Evolutionary conservation across 2,329 filamentous ascomycete genomes (phyloP).

Genomic region (Colletotrichum sp.): DNA sequence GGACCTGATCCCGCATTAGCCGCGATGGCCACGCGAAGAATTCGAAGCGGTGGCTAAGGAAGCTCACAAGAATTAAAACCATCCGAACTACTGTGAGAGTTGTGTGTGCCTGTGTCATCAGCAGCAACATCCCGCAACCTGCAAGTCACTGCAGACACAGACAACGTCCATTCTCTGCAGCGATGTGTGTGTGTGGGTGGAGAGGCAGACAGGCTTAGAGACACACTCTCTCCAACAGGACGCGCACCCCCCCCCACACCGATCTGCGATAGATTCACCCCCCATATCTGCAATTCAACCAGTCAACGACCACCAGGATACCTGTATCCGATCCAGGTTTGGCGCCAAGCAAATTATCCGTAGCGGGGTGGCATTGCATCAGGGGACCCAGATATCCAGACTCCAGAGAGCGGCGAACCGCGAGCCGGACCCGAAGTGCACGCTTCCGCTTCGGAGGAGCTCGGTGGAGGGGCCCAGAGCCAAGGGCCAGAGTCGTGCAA

Average conservation of each 20-base stretch:
- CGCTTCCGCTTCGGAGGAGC: slow-evolving; percentile 1
- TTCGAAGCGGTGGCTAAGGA: not conserved
- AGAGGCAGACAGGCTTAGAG: not conserved
- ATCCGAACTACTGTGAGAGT: slow-evolving; percentile 9
- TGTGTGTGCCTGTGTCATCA: slow-evolving; percentile 9
- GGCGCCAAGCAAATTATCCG: slow-evolving; percentile 16
- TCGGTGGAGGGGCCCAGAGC: slow-evolving; percentile 1
- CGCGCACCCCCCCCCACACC: not conserved
- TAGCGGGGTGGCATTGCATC: slow-evolving; percentile 12
- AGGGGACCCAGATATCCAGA: not conserved
- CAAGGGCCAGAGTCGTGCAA: not conserved
- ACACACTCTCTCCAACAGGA: not conserved
- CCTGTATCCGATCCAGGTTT: slow-evolving; percentile 4
- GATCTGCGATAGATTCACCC: not conserved
- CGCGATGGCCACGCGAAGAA: not conserved
- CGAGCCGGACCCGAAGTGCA: slow-evolving; percentile 10
- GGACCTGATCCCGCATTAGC: not conserved
- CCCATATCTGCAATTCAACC: not conserved
- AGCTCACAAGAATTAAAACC: not conserved
- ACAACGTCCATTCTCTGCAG: not conserved
- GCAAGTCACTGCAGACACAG: slow-evolving; percentile 7
- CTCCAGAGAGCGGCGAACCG: not conserved
- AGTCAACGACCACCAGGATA: not conserved
- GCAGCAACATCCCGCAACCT: not conserved
- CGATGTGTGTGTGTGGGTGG: not conserved